Percentiles rank a stretch among this genome's conserved stretches.
These are phyloP conservation scores for Coemansia sp. DNA, from an alignment of 192 early-diverging fungal genomes.

Conservation along the genomic window DNA sequence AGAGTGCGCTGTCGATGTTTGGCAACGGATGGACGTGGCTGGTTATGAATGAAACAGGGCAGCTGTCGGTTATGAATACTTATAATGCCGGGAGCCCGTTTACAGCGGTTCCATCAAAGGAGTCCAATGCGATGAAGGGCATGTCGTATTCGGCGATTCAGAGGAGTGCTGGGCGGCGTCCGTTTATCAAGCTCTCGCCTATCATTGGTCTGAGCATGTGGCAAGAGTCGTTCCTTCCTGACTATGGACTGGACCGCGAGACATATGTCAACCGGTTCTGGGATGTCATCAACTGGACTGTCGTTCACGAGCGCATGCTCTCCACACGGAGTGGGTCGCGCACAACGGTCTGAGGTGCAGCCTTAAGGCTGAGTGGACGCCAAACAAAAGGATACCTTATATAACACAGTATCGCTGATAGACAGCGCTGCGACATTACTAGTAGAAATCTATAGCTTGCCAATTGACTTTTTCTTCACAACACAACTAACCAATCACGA, in stretches of 20 bases:
- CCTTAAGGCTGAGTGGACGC: not conserved
- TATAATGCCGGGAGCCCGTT: conserved; percentile 49
- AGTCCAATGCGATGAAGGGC: conserved; percentile 7
- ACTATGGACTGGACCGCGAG: conserved; percentile 48
- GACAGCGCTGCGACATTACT: not conserved
- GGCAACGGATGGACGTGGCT: conserved; percentile 59
- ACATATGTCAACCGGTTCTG: conserved; percentile 52
- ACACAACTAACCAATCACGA: too few species aligned
- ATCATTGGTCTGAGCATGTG: conserved; percentile 57
- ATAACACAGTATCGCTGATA: not conserved
- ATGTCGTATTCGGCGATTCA: conserved; percentile 34
- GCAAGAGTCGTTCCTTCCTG: conserved; percentile 54
- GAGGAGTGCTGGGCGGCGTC: conserved; percentile 19
- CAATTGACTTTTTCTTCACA: not conserved
- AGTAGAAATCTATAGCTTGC: not conserved
- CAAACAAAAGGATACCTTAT: not conserved
- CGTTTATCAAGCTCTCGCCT: conserved; percentile 35
- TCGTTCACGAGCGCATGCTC: conserved; percentile 47
- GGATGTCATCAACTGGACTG: conserved; percentile 53
- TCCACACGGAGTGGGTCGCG: conserved; percentile 6
- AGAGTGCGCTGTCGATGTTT: conserved; percentile 49
- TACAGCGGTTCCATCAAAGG: conserved; percentile 32
- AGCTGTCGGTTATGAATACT: conserved; percentile 52
- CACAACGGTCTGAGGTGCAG: not conserved
- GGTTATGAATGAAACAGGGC: conserved; percentile 39